These are phyloP conservation scores for Fusarium pseudograminearum DNA, from an alignment of 2,329 filamentous ascomycete genomes.

Conservation along the genomic window DNA sequence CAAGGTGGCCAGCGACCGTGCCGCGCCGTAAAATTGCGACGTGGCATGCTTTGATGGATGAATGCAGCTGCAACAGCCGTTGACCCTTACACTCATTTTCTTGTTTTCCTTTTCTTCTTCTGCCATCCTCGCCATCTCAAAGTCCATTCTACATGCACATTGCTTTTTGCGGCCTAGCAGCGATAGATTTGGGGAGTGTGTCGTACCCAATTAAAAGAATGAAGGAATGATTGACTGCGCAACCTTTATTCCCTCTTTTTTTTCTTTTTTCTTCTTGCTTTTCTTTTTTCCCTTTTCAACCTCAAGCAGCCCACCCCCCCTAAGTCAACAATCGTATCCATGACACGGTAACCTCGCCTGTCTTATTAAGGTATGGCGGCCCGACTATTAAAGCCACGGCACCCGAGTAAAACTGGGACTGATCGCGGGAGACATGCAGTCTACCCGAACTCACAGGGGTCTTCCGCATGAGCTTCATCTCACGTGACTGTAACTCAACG, in stretches of 20 bases:
- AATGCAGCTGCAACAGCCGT: conserved; percentile 25
- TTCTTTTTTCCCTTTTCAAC: neutral
- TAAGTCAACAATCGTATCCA: conserved; percentile 20
- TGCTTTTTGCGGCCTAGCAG: conserved; percentile 6
- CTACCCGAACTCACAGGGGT: conserved; percentile 50
- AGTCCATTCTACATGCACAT: conserved; percentile 9
- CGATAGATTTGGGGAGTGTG: conserved; percentile 21
- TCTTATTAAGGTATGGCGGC: conserved; percentile 43
- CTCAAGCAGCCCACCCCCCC: neutral
- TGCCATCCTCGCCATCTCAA: neutral
- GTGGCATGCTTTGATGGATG: conserved; percentile 45
- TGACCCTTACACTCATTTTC: conserved; percentile 26
- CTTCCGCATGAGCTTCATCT: conserved; percentile 51
- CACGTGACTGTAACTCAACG: conserved; percentile 53
- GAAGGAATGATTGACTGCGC: conserved; percentile 5
- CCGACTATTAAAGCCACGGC: conserved; percentile 37
- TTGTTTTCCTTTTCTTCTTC: neutral
- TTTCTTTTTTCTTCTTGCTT: neutral
- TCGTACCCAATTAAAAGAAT: neutral
- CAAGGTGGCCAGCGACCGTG: conserved; percentile 44
- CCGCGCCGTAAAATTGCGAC: conserved; percentile 50
- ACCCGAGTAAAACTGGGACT: conserved; percentile 48
- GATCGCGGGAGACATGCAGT: conserved; percentile 51
- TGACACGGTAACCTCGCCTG: conserved; percentile 37
- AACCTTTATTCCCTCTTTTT: neutral